Evolutionary conservation across 805 yeast genomes (phyloP), one percentile per base, ranked within the genome.

Genomic region (Candida boidinii): DNA sequence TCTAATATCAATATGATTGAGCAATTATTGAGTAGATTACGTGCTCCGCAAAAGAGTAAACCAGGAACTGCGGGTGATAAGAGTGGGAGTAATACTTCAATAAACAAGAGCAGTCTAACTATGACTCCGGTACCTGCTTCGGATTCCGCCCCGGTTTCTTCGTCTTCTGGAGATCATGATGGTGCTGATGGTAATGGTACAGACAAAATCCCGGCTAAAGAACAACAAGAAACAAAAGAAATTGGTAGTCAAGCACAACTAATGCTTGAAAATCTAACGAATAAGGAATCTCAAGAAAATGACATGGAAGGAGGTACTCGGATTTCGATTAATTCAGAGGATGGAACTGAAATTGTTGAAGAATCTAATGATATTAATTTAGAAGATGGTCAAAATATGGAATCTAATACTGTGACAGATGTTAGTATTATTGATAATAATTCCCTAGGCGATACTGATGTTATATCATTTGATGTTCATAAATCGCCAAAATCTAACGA

Each of bases 11-110:
- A 25, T 28, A 30, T 44, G 16, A 41, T 53, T 31, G 53, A 48
- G 17, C 42, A 39, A 14, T 36, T 54, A 2, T 28, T 56, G 20
- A 48, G 36, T 13, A 42, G 39, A 27, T 29, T 54, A 16, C 40
- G 46, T 23, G 39, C 39, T 9, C 44, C 39, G 9, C 31, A 36
- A 19, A 16, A n/a, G 5, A 17, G 23, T 21, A 27, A 29, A 17
- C 12, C 21, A 17, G 14, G 23, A 6, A 11, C 12, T n/a, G 24
- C 24, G 24, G 24, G n/a, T 22, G 12, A n/a, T 11, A 22, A n/a
- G 24, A 22, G 23, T n/a, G n/a, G n/a, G n/a, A n/a, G n/a, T n/a
- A n/a, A n/a, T n/a, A n/a, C n/a, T n/a, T n/a, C n/a, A n/a, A n/a
- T n/a, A n/a, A n/a, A n/a, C n/a, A n/a, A n/a, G n/a, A n/a, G n/a